Evolutionary conservation across 73 alveolate genomes (phyloP).

Genomic region (Paramecium caudatum): DNA sequence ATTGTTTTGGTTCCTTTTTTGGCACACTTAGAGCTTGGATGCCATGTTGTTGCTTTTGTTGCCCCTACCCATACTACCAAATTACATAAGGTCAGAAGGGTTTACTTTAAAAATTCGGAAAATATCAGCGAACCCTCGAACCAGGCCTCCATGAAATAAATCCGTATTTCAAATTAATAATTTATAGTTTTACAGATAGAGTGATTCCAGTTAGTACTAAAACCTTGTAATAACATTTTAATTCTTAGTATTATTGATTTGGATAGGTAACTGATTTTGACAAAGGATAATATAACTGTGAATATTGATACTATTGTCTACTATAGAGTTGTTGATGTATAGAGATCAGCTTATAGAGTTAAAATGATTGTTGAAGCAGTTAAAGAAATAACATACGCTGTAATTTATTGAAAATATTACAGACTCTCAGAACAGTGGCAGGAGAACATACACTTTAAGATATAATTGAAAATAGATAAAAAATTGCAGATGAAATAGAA

Average conservation of each 20-base stretch:
- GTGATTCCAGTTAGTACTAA: constrained; percentile 51
- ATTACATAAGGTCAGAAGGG: constrained; percentile 70
- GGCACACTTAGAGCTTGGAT: constrained; percentile 76
- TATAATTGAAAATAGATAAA: constrained; percentile 71
- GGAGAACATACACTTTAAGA: constrained; percentile 77
- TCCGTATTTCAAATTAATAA: constrained; percentile 52
- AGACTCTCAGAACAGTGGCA: constrained; percentile 74
- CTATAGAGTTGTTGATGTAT: constrained; percentile 70
- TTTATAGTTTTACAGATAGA: constrained; percentile 37
- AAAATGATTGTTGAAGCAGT: constrained; percentile 59
- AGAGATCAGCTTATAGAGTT: constrained; percentile 70
- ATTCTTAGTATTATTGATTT: constrained; percentile 58
- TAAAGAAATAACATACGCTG: constrained; percentile 74
- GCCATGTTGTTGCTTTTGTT: constrained; percentile 74
- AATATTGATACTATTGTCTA: constrained; percentile 73
- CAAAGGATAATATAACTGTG: constrained; percentile 76
- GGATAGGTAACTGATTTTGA: constrained; percentile 48
- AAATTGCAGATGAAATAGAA: constrained; percentile 75
- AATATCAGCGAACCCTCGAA: constrained; percentile 69
- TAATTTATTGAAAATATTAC: background rate
- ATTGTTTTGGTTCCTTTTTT: constrained; percentile 69
- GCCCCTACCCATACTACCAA: constrained; percentile 71
- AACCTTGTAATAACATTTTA: constrained; percentile 13
- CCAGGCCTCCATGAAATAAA: constrained; percentile 76
- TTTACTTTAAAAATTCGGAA: constrained; percentile 66